Evolutionary conservation across 2,329 filamentous ascomycete genomes (phyloP).

Genomic region (Nothophoma quercina): DNA sequence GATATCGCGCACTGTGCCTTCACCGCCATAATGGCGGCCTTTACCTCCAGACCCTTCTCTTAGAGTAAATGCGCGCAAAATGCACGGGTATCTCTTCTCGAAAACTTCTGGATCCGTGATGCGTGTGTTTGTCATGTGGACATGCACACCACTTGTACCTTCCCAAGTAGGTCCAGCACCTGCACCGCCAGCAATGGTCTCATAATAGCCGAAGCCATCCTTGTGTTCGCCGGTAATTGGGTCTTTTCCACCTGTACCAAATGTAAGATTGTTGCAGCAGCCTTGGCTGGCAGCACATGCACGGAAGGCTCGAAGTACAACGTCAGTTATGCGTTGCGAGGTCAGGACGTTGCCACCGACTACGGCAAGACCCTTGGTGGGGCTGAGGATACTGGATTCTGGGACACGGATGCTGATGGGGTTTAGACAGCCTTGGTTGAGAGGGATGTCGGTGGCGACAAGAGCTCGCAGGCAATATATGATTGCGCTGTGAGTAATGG

Average conservation of each 20-base stretch:
- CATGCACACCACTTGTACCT: slow-evolving; percentile 10
- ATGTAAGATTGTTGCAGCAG: slow-evolving; percentile 10
- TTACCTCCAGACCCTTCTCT: slow-evolving; percentile 2
- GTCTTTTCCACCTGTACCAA: slow-evolving; percentile 9
- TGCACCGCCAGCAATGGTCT: slow-evolving; percentile 6
- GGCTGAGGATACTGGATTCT: slow-evolving; percentile 43
- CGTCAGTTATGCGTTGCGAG: slow-evolving; percentile 5
- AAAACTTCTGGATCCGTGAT: slow-evolving; percentile 10
- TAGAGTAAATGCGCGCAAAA: slow-evolving; percentile 3
- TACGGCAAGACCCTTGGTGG: slow-evolving; percentile 11
- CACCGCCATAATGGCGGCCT: not conserved
- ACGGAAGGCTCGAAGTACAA: slow-evolving; percentile 6
- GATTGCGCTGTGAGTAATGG: slow-evolving; percentile 64
- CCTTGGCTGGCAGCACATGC: slow-evolving; percentile 10
- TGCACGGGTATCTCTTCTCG: slow-evolving; percentile 5
- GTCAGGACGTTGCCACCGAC: slow-evolving; percentile 9
- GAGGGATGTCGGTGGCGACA: slow-evolving; percentile 47
- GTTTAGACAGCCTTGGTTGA: slow-evolving; percentile 52
- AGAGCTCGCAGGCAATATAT: slow-evolving; percentile 50
- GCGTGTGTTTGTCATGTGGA: slow-evolving; percentile 13
- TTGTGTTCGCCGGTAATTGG: slow-evolving; percentile 4
- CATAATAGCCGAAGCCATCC: slow-evolving; percentile 10
- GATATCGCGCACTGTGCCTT: slow-evolving; percentile 10
- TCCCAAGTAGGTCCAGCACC: slow-evolving; percentile 10
- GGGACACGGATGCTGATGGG: slow-evolving; percentile 49